Evolutionary conservation across 768 basidiomycete genomes (phyloP).

Genomic region (Mycena belliarum): DNA sequence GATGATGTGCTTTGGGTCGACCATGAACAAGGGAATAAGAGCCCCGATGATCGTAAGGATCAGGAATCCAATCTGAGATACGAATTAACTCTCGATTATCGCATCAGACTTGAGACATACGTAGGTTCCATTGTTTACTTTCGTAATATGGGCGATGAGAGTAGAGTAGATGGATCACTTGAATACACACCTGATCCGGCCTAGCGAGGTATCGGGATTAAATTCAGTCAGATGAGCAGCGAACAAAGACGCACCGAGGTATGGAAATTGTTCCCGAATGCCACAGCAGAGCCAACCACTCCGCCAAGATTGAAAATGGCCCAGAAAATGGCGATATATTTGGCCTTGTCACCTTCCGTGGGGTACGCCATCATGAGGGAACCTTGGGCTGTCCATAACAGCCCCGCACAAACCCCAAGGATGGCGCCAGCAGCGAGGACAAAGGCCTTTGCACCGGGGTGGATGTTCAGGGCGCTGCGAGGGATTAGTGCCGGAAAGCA

Average conservation of each 20-base stretch:
- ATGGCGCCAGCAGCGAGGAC: slow-evolving; percentile 72
- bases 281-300: slow-evolving; percentile 76
- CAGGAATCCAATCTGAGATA: slow-evolving; percentile 72
- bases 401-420: slow-evolving; percentile 68
- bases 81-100: neutral
- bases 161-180: neutral
- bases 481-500: neutral
- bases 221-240: neutral
- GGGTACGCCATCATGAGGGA: slow-evolving; percentile 84
- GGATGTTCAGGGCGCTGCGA: slow-evolving; percentile 67
- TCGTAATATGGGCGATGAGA: neutral
- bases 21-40: slow-evolving; percentile 67
- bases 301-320: slow-evolving; percentile 80
- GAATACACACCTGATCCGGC: slow-evolving; percentile 40
- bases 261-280: slow-evolving; percentile 69
- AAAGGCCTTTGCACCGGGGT: slow-evolving; percentile 59
- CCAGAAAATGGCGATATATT: slow-evolving; percentile 82
- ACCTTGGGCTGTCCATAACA: slow-evolving; percentile 87
- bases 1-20: slow-evolving; percentile 68
- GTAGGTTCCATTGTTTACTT: slow-evolving; percentile 75
- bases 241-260: slow-evolving; percentile 46
- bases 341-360: slow-evolving; percentile 76
- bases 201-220: slow-evolving; percentile 31
- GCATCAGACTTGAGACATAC: slow-evolving; percentile 39
- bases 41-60: slow-evolving; percentile 72